A percentile compares a stretch with the other conserved stretches of the same genome.
Conservation (phyloP, 2,329 filamentous ascomycete species). For the Corynespora cassiicola region DNA sequence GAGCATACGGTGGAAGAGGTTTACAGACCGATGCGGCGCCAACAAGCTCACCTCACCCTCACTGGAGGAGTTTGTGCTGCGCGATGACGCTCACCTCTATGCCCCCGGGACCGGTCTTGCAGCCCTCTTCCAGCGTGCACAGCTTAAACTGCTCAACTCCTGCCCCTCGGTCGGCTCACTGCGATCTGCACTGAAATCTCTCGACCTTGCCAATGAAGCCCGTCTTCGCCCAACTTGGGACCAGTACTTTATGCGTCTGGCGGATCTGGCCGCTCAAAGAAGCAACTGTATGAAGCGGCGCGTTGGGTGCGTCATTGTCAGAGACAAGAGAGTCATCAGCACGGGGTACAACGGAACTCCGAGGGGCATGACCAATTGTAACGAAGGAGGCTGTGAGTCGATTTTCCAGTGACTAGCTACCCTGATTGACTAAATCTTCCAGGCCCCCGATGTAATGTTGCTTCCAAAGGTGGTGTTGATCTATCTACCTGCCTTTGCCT, state of each 20-base stretch:
- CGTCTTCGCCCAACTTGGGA: constrained; percentile 93
- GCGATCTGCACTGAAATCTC: constrained; percentile 72
- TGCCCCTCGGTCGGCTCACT: constrained; percentile 74
- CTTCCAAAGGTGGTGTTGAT: constrained; percentile 71
- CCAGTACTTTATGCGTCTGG: constrained; percentile 97
- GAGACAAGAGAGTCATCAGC: constrained; percentile 84
- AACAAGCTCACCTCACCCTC: constrained; percentile 58
- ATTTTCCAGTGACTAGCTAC: constrained; percentile 1
- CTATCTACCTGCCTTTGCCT: constrained; percentile 91
- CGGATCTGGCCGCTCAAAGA: constrained; percentile 85
- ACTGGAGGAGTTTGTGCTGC: constrained; percentile 66
- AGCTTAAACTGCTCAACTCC: constrained; percentile 86
- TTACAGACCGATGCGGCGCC: constrained; percentile 63
- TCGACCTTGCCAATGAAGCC: constrained; percentile 79
- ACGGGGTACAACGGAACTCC: constrained; percentile 99
- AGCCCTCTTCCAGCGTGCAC: constrained; percentile 79
- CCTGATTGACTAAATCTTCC: constrained; percentile 5
- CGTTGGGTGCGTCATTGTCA: constrained; percentile 91
- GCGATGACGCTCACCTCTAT: constrained; percentile 79
- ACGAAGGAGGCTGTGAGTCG: constrained; percentile 80
- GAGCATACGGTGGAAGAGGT: constrained; percentile 81
- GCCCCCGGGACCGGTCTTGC: constrained; percentile 68
- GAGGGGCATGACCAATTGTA: constrained; percentile 85
- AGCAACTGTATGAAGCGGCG: constrained; percentile 98
- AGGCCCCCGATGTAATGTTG: constrained; percentile 79